A percentile compares a stretch with the other conserved stretches of the same genome.
These are phyloP conservation scores for Bipolaris oryzae DNA, from an alignment of 2,329 filamentous ascomycete genomes.

Conservation along the genomic window DNA sequence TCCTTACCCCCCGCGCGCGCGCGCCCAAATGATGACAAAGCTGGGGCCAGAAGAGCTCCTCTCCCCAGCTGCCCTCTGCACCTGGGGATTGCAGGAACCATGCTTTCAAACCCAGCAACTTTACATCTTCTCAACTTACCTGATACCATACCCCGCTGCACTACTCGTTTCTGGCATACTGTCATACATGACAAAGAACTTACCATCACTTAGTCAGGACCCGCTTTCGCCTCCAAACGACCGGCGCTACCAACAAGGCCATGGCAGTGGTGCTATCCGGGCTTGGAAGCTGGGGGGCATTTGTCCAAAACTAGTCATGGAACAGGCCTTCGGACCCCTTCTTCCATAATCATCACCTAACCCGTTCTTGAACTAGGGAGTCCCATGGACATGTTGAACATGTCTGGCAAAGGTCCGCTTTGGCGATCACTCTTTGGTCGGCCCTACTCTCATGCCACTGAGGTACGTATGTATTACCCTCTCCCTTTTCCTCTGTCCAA, in stretches of 20 bases:
- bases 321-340: neutral
- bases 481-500: neutral
- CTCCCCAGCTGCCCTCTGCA: conserved; percentile 10
- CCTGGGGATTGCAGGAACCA: conserved; percentile 24
- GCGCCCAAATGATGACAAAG: conserved; percentile 37
- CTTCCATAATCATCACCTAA: neutral
- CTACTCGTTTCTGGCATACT: neutral
- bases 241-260: neutral
- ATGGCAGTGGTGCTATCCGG: neutral
- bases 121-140: conserved; percentile 34
- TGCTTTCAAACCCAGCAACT: conserved; percentile 34
- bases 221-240: neutral
- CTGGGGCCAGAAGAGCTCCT: conserved; percentile 45
- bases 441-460: neutral
- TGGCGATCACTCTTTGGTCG: neutral
- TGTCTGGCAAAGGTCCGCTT: neutral
- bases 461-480: neutral
- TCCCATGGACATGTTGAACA: too few relatives aligned
- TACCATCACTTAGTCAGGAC: neutral
- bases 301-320: neutral
- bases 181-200: neutral
- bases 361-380: neutral
- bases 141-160: conserved; percentile 16
- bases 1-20: neutral
- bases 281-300: neutral